Evolutionary conservation across 805 yeast species (phyloP).

Genomic region (Saturnispora sekii): DNA sequence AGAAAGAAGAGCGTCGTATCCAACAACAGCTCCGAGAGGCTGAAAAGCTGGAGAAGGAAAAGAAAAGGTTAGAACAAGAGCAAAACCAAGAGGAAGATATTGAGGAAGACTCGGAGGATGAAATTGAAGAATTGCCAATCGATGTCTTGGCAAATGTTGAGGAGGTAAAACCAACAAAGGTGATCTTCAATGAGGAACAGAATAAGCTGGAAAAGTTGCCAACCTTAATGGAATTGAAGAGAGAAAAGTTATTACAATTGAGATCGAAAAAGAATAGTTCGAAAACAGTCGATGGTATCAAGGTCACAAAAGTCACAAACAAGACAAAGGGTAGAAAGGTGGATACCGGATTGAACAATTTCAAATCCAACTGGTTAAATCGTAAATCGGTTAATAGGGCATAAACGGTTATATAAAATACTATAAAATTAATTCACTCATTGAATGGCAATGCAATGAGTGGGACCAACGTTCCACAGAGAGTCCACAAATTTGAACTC

Average conservation of each 20-base stretch:
- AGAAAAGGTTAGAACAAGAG: conserved; percentile 11
- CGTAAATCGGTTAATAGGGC: conserved; percentile 2
- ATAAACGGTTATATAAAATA: background rate
- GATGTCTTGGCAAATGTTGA: conserved; percentile 28
- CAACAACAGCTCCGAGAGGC: conserved; percentile 28
- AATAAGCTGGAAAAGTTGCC: conserved; percentile 17
- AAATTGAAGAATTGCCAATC: conserved; percentile 30
- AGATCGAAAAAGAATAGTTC: conserved; percentile 23
- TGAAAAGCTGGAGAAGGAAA: conserved; percentile 23
- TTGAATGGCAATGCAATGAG: conserved; percentile 4
- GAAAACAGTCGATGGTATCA: conserved; percentile 32
- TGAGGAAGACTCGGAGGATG: conserved; percentile 11
- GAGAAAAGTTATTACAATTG: conserved; percentile 18
- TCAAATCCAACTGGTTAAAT: conserved; percentile 6
- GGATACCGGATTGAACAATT: conserved; percentile 4
- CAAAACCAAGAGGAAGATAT: conserved; percentile 3
- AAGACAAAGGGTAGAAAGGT: conserved; percentile 6
- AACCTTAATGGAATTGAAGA: conserved; percentile 7
- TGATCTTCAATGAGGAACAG: conserved; percentile 17
- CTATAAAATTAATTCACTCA: background rate
- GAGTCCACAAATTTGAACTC: background rate
- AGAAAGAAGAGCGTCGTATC: conserved; percentile 18
- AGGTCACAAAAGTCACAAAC: conserved; percentile 27
- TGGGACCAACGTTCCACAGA: conserved; percentile 3
- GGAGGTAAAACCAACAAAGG: conserved; percentile 10